phyloP scores from a whole-genome alignment of 805 yeast genomes.

The Cyberlindnera galapagoensis region DNA sequence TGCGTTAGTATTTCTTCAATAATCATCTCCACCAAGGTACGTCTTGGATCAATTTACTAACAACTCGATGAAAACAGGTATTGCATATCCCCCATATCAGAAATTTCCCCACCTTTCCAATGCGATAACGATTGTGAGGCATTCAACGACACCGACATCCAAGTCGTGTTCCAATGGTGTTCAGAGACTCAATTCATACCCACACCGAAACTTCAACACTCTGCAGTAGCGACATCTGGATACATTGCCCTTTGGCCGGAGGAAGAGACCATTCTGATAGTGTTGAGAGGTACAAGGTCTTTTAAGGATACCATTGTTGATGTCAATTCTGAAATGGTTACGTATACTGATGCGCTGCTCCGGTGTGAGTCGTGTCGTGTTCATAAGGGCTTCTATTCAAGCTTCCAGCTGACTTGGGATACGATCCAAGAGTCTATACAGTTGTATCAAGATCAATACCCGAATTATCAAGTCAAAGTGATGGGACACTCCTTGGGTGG shows the following conservation, averaged over 20 bases:
- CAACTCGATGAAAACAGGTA: slow-evolving; percentile 9
- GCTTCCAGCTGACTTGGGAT: slow-evolving; percentile 13
- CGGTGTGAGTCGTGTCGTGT: slow-evolving; percentile 16
- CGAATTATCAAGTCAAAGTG: slow-evolving; percentile 11
- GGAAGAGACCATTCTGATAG: slow-evolving; percentile 8
- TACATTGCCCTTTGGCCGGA: slow-evolving; percentile 19
- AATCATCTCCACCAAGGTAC: too few species aligned
- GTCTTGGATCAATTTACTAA: too few species aligned
- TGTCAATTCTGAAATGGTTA: slow-evolving; percentile 21
- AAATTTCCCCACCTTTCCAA: slow-evolving; percentile 17
- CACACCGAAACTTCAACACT: too few species aligned
- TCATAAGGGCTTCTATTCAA: slow-evolving; percentile 19
- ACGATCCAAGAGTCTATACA: slow-evolving; percentile 1
- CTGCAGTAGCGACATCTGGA: slow-evolving; percentile 22
- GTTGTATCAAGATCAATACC: background rate
- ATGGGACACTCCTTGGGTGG: slow-evolving; percentile 27
- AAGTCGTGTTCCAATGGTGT: slow-evolving; percentile 22
- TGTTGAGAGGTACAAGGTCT: slow-evolving; percentile 22
- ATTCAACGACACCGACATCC: slow-evolving; percentile 19
- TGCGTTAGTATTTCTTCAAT: slow-evolving; percentile 11
- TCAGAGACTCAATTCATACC: slow-evolving; percentile 7
- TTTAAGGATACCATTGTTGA: slow-evolving; percentile 23
- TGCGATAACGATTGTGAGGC: slow-evolving; percentile 21
- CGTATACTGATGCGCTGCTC: slow-evolving; percentile 5
- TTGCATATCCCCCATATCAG: slow-evolving; percentile 19